Conservation (phyloP, 129 eudicot species). For the Scalesia atractyloides region DNA sequence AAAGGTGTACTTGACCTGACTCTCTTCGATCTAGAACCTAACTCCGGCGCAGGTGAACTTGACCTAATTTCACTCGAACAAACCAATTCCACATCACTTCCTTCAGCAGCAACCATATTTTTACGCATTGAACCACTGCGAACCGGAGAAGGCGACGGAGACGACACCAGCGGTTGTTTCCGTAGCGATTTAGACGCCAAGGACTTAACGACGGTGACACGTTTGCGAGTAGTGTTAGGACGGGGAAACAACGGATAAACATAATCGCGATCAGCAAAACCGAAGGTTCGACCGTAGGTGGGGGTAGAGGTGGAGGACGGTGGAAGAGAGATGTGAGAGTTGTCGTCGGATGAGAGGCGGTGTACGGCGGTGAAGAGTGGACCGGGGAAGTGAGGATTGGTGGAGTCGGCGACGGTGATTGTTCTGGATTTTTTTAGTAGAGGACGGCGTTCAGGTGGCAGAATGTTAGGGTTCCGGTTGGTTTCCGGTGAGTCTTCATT, state of each 20-base stretch:
- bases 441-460: slow-evolving; percentile 60
- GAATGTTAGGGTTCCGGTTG: slow-evolving; percentile 31
- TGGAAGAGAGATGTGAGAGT: neutral
- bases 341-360: slow-evolving; percentile 43
- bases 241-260: slow-evolving; percentile 86
- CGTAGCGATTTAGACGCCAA: slow-evolving; percentile 43
- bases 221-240: slow-evolving; percentile 65
- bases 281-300: slow-evolving; percentile 42
- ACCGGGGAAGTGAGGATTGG: slow-evolving; percentile 53
- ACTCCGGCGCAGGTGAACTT: slow-evolving; percentile 18
- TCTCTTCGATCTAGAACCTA: slow-evolving; percentile 38
- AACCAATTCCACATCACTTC: slow-evolving; percentile 23
- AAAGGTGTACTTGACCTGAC: no score
- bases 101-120: slow-evolving; percentile 17
- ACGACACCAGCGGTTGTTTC: slow-evolving; percentile 35
- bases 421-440: slow-evolving; percentile 63
- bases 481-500: slow-evolving; percentile 24
- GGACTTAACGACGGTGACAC: slow-evolving; percentile 54
- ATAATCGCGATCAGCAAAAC: slow-evolving; percentile 72
- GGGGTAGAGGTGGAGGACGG: slow-evolving; percentile 37
- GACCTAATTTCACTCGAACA: slow-evolving; percentile 11
- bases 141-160: slow-evolving; percentile 38
- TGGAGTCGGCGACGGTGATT: slow-evolving; percentile 42
- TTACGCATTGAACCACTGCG: slow-evolving; percentile 48
- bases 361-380: slow-evolving; percentile 74